Evolutionary conservation across 1,284 basidiomycete genomes (phyloP), one percentile per base, ranked within the genome.

Genomic region (Porodaedalea pini): DNA sequence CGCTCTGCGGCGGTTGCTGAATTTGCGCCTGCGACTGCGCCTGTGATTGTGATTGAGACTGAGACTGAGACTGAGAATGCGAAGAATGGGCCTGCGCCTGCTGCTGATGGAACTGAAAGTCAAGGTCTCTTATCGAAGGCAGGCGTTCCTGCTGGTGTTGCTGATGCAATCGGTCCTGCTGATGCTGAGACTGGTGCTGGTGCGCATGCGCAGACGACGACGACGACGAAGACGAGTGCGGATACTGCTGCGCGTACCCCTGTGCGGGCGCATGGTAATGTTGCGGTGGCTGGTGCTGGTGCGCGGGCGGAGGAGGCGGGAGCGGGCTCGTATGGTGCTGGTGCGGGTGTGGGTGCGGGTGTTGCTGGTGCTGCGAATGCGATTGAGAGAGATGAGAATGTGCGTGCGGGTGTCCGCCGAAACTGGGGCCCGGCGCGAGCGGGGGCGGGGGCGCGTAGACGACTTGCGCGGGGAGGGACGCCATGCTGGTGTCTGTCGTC

Each of bases 141-240:
- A 64, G 13, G 13, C 62, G 41, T 13, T 69, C 67, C 48, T 69
- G 68, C 4, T 66, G 63, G 19, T 53, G 48, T 6, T 55, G 44
- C 25, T 44, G 41, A 10, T n/a, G n/a, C 1, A 29, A 40, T 41
- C 27, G 53, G 37, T 43, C 58, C 39, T 59, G 64, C 21, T 51
- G 62, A n/a, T 54, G 54, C 25, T 58, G 59, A 27, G 58, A 52
- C 37, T 45, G 41, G 55, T 61, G 60, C 56, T 44, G n/a, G n/a
- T n/a, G 44, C 23, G 53, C 17, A 15, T 54, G 40, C 13, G 53
- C 17, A 41, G 27, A 37, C 19, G 43, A 34, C 51, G 31, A 43
- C 32, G 54, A 40, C 8, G 40, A 40, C 8, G 37, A 43, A 15
- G 37, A 43, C 19, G 23, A 15, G 10, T 21, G 51, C 37, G n/a